Conservation (phyloP, 306 rosid genomes). For the Glycine tomentella region DNA sequence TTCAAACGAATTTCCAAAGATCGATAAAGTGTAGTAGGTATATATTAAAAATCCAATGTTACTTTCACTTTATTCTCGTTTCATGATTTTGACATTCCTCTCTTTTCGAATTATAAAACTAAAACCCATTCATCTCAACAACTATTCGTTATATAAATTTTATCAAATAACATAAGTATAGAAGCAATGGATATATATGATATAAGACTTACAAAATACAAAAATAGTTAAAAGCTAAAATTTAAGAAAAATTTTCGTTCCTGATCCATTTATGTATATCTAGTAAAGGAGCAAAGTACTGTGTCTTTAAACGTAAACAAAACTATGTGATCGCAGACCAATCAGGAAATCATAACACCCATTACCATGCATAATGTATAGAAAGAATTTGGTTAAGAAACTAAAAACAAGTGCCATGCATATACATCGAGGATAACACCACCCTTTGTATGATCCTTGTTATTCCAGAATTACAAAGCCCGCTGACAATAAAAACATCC, state of each 20-base stretch:
- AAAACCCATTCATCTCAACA: background rate
- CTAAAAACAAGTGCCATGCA: background rate
- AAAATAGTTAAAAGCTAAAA: too few species aligned
- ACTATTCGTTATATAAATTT: too few species aligned
- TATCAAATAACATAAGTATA: too few species aligned
- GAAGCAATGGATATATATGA: too few species aligned
- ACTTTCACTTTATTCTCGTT: background rate
- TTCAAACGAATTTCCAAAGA: background rate
- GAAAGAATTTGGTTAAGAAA: slow-evolving; percentile 8
- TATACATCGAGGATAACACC: slow-evolving; percentile 28
- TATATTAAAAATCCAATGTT: background rate
- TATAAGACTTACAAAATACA: too few species aligned
- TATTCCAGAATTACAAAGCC: slow-evolving; percentile 54
- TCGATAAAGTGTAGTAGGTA: background rate
- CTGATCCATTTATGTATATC: too few species aligned
- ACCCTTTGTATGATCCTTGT: slow-evolving; percentile 43
- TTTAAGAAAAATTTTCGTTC: too few species aligned
- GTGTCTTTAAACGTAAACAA: background rate
- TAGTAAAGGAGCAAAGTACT: too few species aligned
- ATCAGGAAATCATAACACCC: background rate
- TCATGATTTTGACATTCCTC: background rate
- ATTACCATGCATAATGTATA: background rate
- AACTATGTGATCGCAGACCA: background rate
- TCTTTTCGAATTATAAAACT: background rate
- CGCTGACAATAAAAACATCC: slow-evolving; percentile 43